These are phyloP conservation scores for Pleurotus pulmonarius DNA, from an alignment of 768 basidiomycete genomes.

Conservation along the genomic window DNA sequence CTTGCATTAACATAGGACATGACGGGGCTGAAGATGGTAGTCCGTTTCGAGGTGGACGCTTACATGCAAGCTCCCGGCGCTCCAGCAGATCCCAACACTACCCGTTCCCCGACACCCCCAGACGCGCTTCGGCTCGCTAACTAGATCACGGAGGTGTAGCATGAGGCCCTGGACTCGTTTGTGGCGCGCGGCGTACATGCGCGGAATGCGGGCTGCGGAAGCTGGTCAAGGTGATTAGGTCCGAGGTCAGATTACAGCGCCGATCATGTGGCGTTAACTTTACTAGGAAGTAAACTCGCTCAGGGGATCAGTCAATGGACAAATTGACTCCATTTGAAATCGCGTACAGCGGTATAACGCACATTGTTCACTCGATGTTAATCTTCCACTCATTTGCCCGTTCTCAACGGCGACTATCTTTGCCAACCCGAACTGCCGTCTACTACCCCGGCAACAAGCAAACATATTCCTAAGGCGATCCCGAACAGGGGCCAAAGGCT, in stretches of 20 bases:
- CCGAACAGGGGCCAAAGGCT: too few species aligned
- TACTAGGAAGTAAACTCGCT: too few species aligned
- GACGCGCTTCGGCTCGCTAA: slow-evolving; percentile 23
- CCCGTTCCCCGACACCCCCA: not conserved
- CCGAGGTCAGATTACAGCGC: slow-evolving; percentile 25
- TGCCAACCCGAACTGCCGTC: too few species aligned
- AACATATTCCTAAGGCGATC: too few species aligned
- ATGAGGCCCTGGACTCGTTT: slow-evolving; percentile 39
- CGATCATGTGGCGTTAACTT: too few species aligned
- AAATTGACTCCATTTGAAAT: too few species aligned
- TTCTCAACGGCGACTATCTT: too few species aligned
- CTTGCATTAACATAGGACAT: slow-evolving; percentile 38
- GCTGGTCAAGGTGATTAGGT: slow-evolving; percentile 40
- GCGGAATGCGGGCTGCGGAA: slow-evolving; percentile 30
- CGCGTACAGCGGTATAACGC: too few species aligned
- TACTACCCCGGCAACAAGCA: too few species aligned
- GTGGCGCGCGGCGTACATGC: slow-evolving; percentile 29
- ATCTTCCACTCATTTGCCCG: too few species aligned
- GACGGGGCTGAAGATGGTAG: slow-evolving; percentile 53
- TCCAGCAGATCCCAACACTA: slow-evolving; percentile 9
- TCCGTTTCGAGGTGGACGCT: slow-evolving; percentile 58
- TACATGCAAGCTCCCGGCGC: slow-evolving; percentile 22
- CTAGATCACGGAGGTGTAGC: slow-evolving; percentile 36
- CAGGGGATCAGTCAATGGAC: too few species aligned
- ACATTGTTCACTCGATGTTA: too few species aligned